Base-by-base conservation (phyloP, 2,329 filamentous ascomycete genomes). In the Lachnellula cervina region DNA sequence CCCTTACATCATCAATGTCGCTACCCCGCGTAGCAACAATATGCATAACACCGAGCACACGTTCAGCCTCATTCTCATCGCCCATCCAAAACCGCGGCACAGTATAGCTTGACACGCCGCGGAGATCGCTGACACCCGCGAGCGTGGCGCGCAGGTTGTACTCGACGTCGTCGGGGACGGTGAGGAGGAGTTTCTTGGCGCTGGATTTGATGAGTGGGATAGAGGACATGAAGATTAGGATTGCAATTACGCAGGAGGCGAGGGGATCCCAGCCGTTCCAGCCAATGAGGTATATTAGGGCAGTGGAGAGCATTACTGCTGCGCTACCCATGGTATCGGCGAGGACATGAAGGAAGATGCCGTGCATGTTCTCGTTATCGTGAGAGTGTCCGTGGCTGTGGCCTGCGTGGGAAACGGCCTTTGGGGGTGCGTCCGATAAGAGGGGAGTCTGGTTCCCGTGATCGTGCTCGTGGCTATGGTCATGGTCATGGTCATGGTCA, bases 311-410 rank as follows among this genome's bases (percentile, higher is more conserved):
- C 59, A 99, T 96, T 48, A 99, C 94, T 1, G 94, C 94, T 1
- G 92, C 88, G 53, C 92, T 97, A 25, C 94, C 94, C 32, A 97
- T 84, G 0, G 94, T 96, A 70, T 99, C 94, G 5, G 94, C 94
- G 28, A 97, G 79, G 50, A 99, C 89, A 68, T 99, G 94, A 19
- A 99, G 77, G 72, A 96, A 99, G 62, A 99, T 97, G 13, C 94
- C 94, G 65, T 94, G 83, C 92, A 99, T 97, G 69, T 99, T 99
- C 66, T 99, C 94, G 70, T 96, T 96, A 59, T 90, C 88, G 66
- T 92, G 88, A n/a, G 75, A 74, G 63, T 84, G 79, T 19, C 66
- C 67, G 60, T 77, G 71, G 17, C 59, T 55, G 52, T 72, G 68
- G 49, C 73, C 70, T 46, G 53, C n/a, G 38, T 53, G 58, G 52